Evolutionary conservation across 495 filamentous ascomycete genomes (phyloP), one percentile per base, ranked within the genome.

Genomic region (Glutinoglossum americanum): DNA sequence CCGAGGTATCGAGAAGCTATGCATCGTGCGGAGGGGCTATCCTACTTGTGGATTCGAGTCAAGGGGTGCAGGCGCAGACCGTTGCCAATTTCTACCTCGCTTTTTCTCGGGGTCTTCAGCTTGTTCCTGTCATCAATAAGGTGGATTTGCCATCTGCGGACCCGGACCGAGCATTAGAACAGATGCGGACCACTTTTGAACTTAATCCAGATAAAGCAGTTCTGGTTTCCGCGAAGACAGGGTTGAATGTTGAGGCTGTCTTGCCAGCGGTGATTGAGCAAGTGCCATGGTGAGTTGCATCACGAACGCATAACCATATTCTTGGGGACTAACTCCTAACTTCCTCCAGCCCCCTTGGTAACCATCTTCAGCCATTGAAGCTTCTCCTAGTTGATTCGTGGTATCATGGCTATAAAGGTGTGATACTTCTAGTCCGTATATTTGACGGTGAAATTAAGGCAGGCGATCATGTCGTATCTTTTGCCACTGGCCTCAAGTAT

Each of bases 11-110:
- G 35, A 77, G 93, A 51, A 93, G 86, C 60, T 98, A 97, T 71
- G 89, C 92, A 28, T 88, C 83, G 60, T 97, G 93, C 67, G 92
- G 90, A 58, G 93, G 93, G 59, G 92, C 93, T 7, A 66, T 98
- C 51, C 73, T 98, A 27, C 73, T 98, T 5, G 92, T 98, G 0
- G 92, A 98, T 75, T 90, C 88, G 0, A 86, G 83, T 62, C 89
- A 96, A 67, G 89, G 89, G 25, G 77, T 96, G 10, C 89, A 94
- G 68, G 89, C 89, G 27, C 89, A 94, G 70, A 94, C 89, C 1
- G 93, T 97, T 0, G 89, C 92, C 33, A 98, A 98, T 67, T 98
- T 98, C 72, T 96, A 94, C 65, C 76, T 96, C 26, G 92, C 92
- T 19, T 98, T 98, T 68, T 81, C 92, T 1, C 87, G 96, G 65